Conservation (phyloP, 2,329 filamentous ascomycete genomes). For the Thermoascus crustaceus region DNA sequence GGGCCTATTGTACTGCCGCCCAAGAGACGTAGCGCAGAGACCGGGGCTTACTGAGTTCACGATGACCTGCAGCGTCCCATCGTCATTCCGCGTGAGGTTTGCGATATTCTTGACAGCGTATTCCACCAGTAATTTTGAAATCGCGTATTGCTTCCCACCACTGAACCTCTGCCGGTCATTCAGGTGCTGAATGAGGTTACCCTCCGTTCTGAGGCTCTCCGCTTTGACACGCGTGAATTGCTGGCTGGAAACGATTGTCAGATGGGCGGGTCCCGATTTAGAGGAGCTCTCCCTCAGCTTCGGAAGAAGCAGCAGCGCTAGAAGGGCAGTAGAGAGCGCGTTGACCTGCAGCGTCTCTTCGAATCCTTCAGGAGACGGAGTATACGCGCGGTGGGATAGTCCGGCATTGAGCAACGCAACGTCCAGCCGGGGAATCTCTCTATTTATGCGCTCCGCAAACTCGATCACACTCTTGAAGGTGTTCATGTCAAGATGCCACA, state of each 20-base stretch:
- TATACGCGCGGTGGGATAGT: constrained; percentile 32
- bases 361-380: constrained; percentile 36
- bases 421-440: constrained; percentile 34
- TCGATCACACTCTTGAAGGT: constrained; percentile 37
- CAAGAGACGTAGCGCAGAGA: constrained; percentile 35
- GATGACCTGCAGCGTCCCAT: constrained; percentile 32
- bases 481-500: constrained; percentile 41
- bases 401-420: constrained; percentile 41
- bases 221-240: constrained; percentile 27
- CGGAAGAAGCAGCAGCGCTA: constrained; percentile 46
- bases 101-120: constrained; percentile 35
- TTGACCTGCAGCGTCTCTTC: constrained; percentile 52
- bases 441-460: constrained; percentile 33
- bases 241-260: constrained; percentile 40
- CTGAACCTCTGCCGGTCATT: constrained; percentile 23
- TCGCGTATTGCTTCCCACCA: constrained; percentile 29
- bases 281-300: constrained; percentile 33
- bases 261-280: constrained; percentile 25
- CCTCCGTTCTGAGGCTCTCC: constrained; percentile 22
- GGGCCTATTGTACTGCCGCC: constrained; percentile 31
- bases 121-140: constrained; percentile 38
- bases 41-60: constrained; percentile 40
- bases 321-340: constrained; percentile 47
- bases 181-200: constrained; percentile 25
- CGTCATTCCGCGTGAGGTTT: constrained; percentile 18